Conservation (phyloP, 768 basidiomycete genomes). For the Lactarius pseudohatsudake region DNA sequence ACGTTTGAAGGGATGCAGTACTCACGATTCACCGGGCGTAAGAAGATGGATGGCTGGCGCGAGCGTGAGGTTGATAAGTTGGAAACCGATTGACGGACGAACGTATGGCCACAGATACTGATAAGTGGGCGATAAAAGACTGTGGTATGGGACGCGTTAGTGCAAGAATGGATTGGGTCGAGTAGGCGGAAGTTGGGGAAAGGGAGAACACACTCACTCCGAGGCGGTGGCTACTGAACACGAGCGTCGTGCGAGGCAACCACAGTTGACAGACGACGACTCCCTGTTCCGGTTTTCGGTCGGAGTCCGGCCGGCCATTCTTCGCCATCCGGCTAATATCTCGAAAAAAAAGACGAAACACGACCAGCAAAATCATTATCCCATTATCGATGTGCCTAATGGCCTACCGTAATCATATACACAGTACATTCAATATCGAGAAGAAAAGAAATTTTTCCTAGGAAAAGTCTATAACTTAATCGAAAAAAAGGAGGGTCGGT, state of each 20-base stretch:
- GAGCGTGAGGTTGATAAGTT: constrained; percentile 24
- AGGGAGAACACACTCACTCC: constrained; percentile 10
- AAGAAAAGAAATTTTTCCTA: neutral
- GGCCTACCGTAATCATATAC: constrained; percentile 13
- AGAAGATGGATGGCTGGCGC: constrained; percentile 20
- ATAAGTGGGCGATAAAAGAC: constrained; percentile 24
- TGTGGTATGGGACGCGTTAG: constrained; percentile 15
- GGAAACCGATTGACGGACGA: constrained; percentile 15
- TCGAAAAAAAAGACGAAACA: neutral
- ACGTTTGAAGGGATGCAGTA: neutral
- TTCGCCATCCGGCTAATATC: constrained; percentile 8
- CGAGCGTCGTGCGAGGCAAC: constrained; percentile 31
- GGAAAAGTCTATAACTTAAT: constrained; percentile 22
- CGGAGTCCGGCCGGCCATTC: constrained; percentile 26
- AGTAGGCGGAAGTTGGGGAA: constrained; percentile 3
- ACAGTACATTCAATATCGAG: constrained; percentile 13
- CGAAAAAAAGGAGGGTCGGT: constrained; percentile 7
- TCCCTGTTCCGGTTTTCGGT: constrained; percentile 7
- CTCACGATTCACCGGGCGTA: constrained; percentile 25
- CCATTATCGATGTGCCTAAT: constrained; percentile 3
- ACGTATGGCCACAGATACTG: constrained; percentile 15
- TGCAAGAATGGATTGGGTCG: neutral
- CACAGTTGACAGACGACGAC: constrained; percentile 19
- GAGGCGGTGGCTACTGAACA: constrained; percentile 24
- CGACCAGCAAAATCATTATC: neutral